Evolutionary conservation across 2,329 filamentous ascomycete genomes (phyloP).

Genomic region (Diaporthe destruens): DNA sequence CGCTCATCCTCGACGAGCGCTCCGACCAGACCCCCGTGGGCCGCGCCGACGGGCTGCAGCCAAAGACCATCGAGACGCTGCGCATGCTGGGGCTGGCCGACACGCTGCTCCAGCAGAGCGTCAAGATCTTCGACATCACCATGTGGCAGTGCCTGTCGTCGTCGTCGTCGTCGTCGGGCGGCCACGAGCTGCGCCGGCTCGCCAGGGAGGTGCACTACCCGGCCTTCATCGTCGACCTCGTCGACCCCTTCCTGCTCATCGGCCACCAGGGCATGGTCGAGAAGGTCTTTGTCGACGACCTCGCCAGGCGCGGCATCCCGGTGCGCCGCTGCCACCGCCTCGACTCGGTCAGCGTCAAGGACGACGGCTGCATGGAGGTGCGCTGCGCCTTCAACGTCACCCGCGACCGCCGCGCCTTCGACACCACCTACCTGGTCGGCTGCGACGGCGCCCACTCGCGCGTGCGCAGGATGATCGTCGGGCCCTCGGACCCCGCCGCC

Average conservation of each 20-base stretch:
- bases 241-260: conserved; percentile 51
- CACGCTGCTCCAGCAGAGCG: conserved; percentile 70
- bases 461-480: conserved; percentile 72
- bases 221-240: conserved; percentile 50
- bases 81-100: conserved; percentile 76
- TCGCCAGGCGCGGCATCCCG: conserved; percentile 61
- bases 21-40: conserved; percentile 76
- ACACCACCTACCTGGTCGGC: conserved; percentile 37
- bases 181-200: conserved; percentile 67
- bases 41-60: conserved; percentile 76
- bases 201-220: conserved; percentile 53
- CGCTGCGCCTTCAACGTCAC: conserved; percentile 56
- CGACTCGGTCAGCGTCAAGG: conserved; percentile 52
- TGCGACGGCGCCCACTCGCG: conserved; percentile 75
- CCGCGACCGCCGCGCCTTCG: conserved; percentile 46
- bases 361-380: conserved; percentile 58
- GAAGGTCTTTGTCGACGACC: conserved; percentile 66
- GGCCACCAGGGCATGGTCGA: conserved; percentile 72
- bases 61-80: conserved; percentile 79
- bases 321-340: conserved; percentile 55
- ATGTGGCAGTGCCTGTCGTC: conserved; percentile 64
- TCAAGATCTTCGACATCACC: conserved; percentile 75
- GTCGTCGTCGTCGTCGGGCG: conserved; percentile 45
- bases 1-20: conserved; percentile 76
- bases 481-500: conserved; percentile 62